Conservation (phyloP, 805 yeast species). For the Phaffomyces thermotolerans region DNA sequence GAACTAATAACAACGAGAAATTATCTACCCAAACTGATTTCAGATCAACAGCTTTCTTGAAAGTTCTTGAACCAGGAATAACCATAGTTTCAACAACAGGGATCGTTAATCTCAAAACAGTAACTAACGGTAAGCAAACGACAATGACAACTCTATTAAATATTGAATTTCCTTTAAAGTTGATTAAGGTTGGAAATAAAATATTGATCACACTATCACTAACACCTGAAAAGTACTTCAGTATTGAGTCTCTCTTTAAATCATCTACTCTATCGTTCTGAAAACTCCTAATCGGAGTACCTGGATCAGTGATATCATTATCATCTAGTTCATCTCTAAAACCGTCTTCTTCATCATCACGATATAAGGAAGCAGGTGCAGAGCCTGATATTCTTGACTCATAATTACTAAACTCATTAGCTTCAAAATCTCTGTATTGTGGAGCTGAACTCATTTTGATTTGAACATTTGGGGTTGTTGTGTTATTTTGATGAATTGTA, state of each 20-base stretch:
- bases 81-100: slow-evolving; percentile 29
- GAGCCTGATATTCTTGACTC: slow-evolving; percentile 15
- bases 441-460: slow-evolving; percentile 17
- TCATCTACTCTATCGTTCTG: not conserved
- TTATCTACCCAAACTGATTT: slow-evolving; percentile 15
- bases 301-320: slow-evolving; percentile 9
- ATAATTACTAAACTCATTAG: slow-evolving; percentile 7
- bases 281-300: slow-evolving; percentile 1
- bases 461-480: not conserved
- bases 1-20: slow-evolving; percentile 22
- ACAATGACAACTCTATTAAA: slow-evolving; percentile 25
- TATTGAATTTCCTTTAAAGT: slow-evolving; percentile 21
- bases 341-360: slow-evolving; percentile 3
- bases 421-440: slow-evolving; percentile 10
- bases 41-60: slow-evolving; percentile 17
- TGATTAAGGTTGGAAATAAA: slow-evolving; percentile 27
- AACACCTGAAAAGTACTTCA: slow-evolving; percentile 4
- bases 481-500: slow-evolving; percentile 3
- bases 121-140: slow-evolving; percentile 28
- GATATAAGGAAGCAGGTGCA: slow-evolving; percentile 12
- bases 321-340: slow-evolving; percentile 6
- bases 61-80: slow-evolving; percentile 27
- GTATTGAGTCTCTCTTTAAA: not conserved
- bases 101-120: slow-evolving; percentile 28
- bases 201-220: slow-evolving; percentile 2